Base-by-base conservation (phyloP, 177 flowering plant genomes). In the Vitis hybrid region DNA sequence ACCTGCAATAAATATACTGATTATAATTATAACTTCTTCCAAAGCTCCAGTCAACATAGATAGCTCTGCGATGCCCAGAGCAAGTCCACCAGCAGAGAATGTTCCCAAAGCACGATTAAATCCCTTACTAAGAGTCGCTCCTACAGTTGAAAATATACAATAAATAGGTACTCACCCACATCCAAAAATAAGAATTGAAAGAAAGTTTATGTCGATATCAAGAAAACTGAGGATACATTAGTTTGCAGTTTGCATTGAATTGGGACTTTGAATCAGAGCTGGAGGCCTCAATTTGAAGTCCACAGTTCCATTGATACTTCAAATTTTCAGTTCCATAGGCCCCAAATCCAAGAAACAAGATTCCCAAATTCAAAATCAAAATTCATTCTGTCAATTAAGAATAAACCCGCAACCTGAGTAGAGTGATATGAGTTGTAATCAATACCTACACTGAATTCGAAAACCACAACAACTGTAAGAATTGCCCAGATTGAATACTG, bases 111-210 rank as follows among this genome's bases (percentile, higher is more conserved):
- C 91, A 13, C 93, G 86, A 72, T 87, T 86, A 51, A 87, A 78
- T 48, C 93, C 93, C 80, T 89, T 89, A 80, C 81, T 84, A 39
- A 89, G 78, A 20, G 93, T 89, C 16, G 91, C 93, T 66, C 93
- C 93, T 89, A 74, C 66, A 69, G 19, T 48, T 70, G 7, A 66
- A 58, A 2, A 19, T 7, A 20, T 10, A 11, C 20, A 61, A 29
- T 33, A 33, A 33, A 33, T 33, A 33, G 45, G 45, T 33, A 22
- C 45, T 33, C 45, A 33, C 45, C 45, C 45, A 33, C 45, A 33
- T 33, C 45, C 45, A 2, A 33, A 33, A 33, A 33, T 33, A 33
- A 33, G 45, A 6, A 33, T 33, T 33, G 45, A 33, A 33, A 33
- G 45, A 6, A 33, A 33, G 7, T 33, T 33, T 6, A 33, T 33